Percentiles rank a stretch among this genome's conserved stretches.
These are phyloP conservation scores for Coemansia sp. DNA, from an alignment of 192 early-diverging fungal species.

Conservation along the genomic window DNA sequence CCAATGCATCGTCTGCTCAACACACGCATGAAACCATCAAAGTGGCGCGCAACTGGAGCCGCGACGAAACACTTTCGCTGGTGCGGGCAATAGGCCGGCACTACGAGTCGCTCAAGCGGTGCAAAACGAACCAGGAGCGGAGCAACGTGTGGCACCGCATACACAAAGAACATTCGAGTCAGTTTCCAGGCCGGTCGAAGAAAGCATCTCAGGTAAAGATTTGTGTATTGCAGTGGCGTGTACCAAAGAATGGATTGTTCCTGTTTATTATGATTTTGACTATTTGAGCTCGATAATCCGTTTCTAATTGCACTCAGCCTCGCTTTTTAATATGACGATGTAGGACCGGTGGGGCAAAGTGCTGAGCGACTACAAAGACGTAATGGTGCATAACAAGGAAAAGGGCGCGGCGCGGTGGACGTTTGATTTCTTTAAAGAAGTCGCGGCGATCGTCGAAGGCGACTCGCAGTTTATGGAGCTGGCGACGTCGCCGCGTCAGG, in stretches of 20 bases:
- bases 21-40: conserved; percentile 25
- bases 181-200: conserved; percentile 52
- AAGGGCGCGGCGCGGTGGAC: conserved; percentile 56
- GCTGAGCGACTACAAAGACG: conserved; percentile 55
- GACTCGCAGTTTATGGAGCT: conserved; percentile 45
- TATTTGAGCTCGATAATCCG: background rate
- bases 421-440: conserved; percentile 55
- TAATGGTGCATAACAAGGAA: conserved; percentile 53
- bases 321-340: background rate
- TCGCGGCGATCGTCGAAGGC: conserved; percentile 45
- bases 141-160: conserved; percentile 55
- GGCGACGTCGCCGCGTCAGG: conserved; percentile 15
- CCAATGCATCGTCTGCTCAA: conserved; percentile 10
- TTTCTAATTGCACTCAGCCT: background rate
- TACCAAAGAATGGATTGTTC: too few relatives aligned
- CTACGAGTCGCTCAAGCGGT: conserved; percentile 47
- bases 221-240: conserved; percentile 4
- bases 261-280: background rate
- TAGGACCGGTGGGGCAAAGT: conserved; percentile 58
- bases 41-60: conserved; percentile 53
- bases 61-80: conserved; percentile 51
- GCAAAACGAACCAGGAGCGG: conserved; percentile 57
- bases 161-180: conserved; percentile 52
- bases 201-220: conserved; percentile 54
- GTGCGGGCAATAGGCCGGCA: conserved; percentile 51